Percentiles rank a stretch among this genome's conserved stretches.
Evolutionary conservation across 192 early-diverging fungal genomes (phyloP).

Genomic region (Backusella mclennaniae): DNA sequence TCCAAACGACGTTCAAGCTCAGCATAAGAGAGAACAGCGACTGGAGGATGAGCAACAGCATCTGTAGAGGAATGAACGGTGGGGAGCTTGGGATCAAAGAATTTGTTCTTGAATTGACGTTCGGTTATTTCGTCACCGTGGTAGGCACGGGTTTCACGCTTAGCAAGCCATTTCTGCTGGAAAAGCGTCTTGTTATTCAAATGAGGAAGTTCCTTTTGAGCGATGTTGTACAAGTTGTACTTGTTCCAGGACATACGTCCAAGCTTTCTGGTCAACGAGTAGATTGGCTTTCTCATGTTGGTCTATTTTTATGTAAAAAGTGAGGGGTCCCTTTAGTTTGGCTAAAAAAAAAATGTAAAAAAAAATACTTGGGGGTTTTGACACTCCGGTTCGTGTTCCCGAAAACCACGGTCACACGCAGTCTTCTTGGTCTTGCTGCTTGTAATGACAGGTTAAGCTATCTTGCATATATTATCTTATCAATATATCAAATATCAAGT

Average conservation of each 20-base stretch:
- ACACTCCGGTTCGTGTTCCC: neutral
- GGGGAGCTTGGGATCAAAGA: conserved; percentile 72
- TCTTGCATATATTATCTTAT: too few relatives aligned
- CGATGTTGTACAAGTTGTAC: conserved; percentile 86
- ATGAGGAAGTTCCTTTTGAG: conserved; percentile 53
- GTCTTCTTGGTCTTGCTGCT: neutral
- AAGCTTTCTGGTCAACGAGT: conserved; percentile 56
- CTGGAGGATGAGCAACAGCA: conserved; percentile 56
- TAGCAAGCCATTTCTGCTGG: conserved; percentile 94
- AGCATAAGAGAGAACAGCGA: conserved; percentile 78
- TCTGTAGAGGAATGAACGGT: conserved; percentile 50
- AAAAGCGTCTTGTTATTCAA: conserved; percentile 69
- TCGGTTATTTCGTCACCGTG: conserved; percentile 92
- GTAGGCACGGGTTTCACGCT: conserved; percentile 90
- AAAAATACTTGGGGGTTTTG: neutral
- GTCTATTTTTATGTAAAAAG: neutral
- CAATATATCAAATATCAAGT: too few relatives aligned
- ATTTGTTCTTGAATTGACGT: conserved; percentile 66
- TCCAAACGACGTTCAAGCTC: conserved; percentile 91
- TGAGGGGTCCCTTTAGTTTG: neutral
- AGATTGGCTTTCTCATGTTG: conserved; percentile 35
- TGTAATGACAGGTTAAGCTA: too few relatives aligned
- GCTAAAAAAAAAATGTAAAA: neutral
- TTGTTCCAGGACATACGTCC: conserved; percentile 96
- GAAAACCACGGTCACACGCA: neutral